A percentile compares a stretch with the other conserved stretches of the same genome.
These are phyloP conservation scores for Lachnellula occidentalis DNA, from an alignment of 2,329 filamentous ascomycete genomes.

Conservation along the genomic window DNA sequence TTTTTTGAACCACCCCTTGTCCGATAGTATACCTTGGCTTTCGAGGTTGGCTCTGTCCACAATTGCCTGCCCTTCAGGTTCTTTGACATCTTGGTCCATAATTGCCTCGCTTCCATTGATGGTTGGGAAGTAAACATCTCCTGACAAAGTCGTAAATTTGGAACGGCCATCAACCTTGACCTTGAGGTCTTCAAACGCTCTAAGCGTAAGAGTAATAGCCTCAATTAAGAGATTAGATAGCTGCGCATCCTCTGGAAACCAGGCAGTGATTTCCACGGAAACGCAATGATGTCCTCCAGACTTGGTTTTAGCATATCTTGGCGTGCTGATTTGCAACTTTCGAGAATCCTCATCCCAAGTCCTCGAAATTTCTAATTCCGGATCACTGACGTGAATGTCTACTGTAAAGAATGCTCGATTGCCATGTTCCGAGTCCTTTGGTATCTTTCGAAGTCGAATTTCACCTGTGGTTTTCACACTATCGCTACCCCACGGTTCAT, in stretches of 20 bases:
- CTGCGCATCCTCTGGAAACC: constrained; percentile 26
- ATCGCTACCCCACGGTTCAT: constrained; percentile 1
- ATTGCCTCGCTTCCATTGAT: background rate
- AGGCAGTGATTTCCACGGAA: constrained; percentile 27
- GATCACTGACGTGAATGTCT: constrained; percentile 23
- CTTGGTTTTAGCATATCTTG: constrained; percentile 14
- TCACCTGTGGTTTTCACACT: constrained; percentile 22
- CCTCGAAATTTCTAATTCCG: constrained; percentile 13
- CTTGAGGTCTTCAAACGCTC: constrained; percentile 23
- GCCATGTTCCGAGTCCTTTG: constrained; percentile 16
- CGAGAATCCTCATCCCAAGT: constrained; percentile 19
- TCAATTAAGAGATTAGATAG: constrained; percentile 20
- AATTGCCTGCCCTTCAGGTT: background rate
- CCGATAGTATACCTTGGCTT: constrained; percentile 1
- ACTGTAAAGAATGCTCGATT: constrained; percentile 21
- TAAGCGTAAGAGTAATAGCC: constrained; percentile 18
- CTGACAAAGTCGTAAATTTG: constrained; percentile 19
- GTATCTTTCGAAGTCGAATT: constrained; percentile 20
- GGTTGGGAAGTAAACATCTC: constrained; percentile 22
- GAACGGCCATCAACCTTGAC: constrained; percentile 19
- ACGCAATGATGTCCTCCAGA: constrained; percentile 19
- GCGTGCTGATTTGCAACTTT: constrained; percentile 23
- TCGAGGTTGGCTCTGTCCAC: background rate
- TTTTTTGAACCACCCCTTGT: background rate
- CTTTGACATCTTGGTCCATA: background rate